Evolutionary conservation across 1,284 basidiomycete genomes (phyloP).

Genomic region (Ceratobasidium sp.): DNA sequence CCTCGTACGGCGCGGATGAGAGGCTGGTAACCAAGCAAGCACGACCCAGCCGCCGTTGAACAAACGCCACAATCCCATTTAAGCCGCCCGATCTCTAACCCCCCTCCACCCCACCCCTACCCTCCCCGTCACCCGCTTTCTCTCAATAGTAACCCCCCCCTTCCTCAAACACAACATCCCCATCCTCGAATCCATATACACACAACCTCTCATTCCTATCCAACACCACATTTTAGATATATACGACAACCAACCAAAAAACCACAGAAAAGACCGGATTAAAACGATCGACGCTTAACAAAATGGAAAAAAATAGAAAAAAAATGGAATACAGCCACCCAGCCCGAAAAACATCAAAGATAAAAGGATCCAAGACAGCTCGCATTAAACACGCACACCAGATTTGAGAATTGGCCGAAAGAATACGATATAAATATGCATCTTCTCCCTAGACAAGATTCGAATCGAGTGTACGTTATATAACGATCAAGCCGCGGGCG

Average conservation of each 20-base stretch:
- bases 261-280: constrained; percentile 20
- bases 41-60: no score
- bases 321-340: background rate
- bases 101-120: no score
- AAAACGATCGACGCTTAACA: background rate
- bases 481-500: no score
- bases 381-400: background rate
- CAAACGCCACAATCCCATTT: no score
- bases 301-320: background rate
- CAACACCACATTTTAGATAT: background rate
- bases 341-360: no score
- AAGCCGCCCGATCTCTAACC: no score
- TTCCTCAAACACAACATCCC: background rate
- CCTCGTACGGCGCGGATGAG: no score
- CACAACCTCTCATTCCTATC: constrained; percentile 8
- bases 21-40: no score
- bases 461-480: constrained; percentile 10
- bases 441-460: constrained; percentile 24
- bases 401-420: background rate
- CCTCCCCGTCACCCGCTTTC: no score
- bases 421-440: constrained; percentile 16
- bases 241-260: background rate
- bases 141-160: no score
- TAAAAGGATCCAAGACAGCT: constrained; percentile 15
- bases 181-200: background rate